Base-by-base conservation (phyloP, 2,329 filamentous ascomycete genomes). In the Eutypella sp. region DNA sequence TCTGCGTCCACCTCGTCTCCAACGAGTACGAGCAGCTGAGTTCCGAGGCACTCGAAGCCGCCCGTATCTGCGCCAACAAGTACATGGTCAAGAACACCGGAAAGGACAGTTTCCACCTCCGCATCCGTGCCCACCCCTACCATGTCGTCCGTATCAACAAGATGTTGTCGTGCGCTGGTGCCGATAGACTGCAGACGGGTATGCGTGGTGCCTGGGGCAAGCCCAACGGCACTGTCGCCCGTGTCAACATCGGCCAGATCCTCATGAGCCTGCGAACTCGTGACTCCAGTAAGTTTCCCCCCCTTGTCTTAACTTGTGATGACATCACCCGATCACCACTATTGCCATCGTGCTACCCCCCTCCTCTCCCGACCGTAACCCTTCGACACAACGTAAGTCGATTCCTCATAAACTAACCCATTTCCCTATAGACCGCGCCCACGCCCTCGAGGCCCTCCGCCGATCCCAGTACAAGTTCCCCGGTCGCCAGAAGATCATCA, bases 131-230 rank as follows among this genome's bases (percentile, higher is more conserved):
- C 69, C 93, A 99, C 84, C 93, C 93, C 61, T 99, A 89, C 89
- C 93, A 99, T 83, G 93, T 99, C 78, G 87, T 99, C 82, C 93
- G 93, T 78, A 99, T 99, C 91, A 99, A 99, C 90, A 99, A 99
- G 88, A 99, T 99, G 93, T 92, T 99, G 89, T 97, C 93, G 71
- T 99, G 93, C 76, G 93, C 93, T 69, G 93, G 93, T 84, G 93
- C 93, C 85, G 93, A 99, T 97, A 90, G 93, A 87, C 82, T 99
- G 76, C 93, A 99, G 79, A 99, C 93, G 65, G 93, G 93, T 82
- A 99, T 99, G 93, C 92, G 93, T 87, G 93, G 93, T 85, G 93
- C 93, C 66, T 99, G 90, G 85, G 93, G 93, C 71, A 99, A 99
- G 87, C 93, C 93, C 74, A 95, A 97, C 83, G 93, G 93, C 72